Conservation (phyloP, 2,329 filamentous ascomycete genomes). For the Penicillium sp. region DNA sequence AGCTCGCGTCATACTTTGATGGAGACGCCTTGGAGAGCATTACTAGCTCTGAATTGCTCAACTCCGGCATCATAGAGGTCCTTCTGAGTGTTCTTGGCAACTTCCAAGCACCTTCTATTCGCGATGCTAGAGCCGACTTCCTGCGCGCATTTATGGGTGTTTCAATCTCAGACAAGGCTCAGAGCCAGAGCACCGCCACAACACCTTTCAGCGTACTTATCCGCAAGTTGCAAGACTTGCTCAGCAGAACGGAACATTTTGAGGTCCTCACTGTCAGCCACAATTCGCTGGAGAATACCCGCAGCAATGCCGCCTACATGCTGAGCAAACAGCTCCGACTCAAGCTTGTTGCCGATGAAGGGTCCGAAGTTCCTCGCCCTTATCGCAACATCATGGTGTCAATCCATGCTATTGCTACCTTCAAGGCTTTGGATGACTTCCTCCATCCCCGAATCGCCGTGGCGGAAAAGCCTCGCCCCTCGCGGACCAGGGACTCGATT, state of each 20-base stretch:
- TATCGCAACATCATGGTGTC: constrained; percentile 97
- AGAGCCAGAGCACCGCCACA: constrained; percentile 63
- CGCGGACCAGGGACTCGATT: constrained; percentile 61
- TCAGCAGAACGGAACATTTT: constrained; percentile 96
- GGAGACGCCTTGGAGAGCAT: constrained; percentile 87
- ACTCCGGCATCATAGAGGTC: constrained; percentile 82
- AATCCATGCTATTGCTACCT: constrained; percentile 96
- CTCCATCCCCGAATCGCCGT: constrained; percentile 83
- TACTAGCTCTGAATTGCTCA: constrained; percentile 90
- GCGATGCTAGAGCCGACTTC: constrained; percentile 74
- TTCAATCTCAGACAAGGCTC: constrained; percentile 60
- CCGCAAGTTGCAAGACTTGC: constrained; percentile 89
- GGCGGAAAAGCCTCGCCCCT: constrained; percentile 68
- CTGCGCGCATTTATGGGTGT: constrained; percentile 89
- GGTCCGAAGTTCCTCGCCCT: constrained; percentile 80
- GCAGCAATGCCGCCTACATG: constrained; percentile 92
- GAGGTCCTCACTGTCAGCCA: constrained; percentile 95
- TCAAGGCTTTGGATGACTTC: constrained; percentile 96
- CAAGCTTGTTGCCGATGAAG: constrained; percentile 79
- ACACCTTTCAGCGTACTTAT: constrained; percentile 90
- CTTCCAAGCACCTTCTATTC: constrained; percentile 49
- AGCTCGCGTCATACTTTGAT: constrained; percentile 80
- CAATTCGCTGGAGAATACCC: constrained; percentile 83
- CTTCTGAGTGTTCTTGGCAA: constrained; percentile 80
- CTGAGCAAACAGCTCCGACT: constrained; percentile 91